phyloP scores from a whole-genome alignment of 331 rosid genomes.

The Saraca asoca region DNA sequence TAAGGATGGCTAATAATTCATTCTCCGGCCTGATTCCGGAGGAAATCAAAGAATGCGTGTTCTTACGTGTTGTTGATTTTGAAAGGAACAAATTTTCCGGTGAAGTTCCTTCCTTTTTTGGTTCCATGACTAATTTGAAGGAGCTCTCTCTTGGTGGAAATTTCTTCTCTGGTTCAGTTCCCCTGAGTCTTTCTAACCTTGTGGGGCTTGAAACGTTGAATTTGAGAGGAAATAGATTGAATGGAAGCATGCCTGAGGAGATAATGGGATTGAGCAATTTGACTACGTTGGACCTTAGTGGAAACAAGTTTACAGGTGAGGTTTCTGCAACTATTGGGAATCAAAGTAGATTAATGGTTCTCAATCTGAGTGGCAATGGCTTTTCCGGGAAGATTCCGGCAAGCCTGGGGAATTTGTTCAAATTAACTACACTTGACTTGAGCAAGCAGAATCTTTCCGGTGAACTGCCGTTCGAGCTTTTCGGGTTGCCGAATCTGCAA shows the following conservation, averaged over 20 bases:
- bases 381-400: constrained; percentile 75
- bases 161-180: constrained; percentile 45
- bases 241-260: constrained; percentile 48
- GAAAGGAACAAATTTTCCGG: constrained; percentile 52
- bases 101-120: constrained; percentile 42
- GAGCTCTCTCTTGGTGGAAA: constrained; percentile 50
- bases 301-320: constrained; percentile 47
- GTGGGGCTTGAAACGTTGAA: constrained; percentile 45
- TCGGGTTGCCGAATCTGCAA: constrained; percentile 83
- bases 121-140: constrained; percentile 43
- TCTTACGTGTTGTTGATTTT: constrained; percentile 44
- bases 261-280: constrained; percentile 44
- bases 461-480: constrained; percentile 81
- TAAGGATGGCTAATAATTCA: constrained; percentile 49
- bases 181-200: constrained; percentile 47
- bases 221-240: constrained; percentile 47
- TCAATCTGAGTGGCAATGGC: constrained; percentile 78
- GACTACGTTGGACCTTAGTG: constrained; percentile 53
- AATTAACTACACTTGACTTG: constrained; percentile 74
- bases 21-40: constrained; percentile 46
- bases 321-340: constrained; percentile 40
- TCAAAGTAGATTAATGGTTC: constrained; percentile 48
- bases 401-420: constrained; percentile 75
- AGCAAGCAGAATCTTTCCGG: constrained; percentile 83
- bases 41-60: constrained; percentile 48